phyloP scores from a whole-genome alignment of 2,329 filamentous ascomycete species.

The Paradendryphiella salina region DNA sequence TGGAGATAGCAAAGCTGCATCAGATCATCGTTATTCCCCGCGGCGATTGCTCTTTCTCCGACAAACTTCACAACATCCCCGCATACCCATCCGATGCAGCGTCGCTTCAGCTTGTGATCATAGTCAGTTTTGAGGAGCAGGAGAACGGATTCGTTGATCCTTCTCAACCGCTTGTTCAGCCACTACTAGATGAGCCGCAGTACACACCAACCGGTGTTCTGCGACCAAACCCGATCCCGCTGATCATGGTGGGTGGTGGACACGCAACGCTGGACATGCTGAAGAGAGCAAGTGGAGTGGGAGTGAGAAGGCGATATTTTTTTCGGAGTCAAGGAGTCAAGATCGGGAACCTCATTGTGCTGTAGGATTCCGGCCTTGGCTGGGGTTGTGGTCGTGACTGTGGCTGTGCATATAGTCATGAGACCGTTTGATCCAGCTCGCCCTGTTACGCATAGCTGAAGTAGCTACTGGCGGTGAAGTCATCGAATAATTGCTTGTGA shows the following conservation, averaged over 20 bases:
- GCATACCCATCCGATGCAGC: slow-evolving; percentile 64
- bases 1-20: slow-evolving; percentile 58
- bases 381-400: neutral
- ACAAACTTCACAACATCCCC: slow-evolving; percentile 85
- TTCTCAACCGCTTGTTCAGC: slow-evolving; percentile 56
- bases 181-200: slow-evolving; percentile 76
- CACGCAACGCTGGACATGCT: slow-evolving; percentile 67
- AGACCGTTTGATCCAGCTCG: neutral
- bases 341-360: slow-evolving; percentile 77
- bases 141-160: slow-evolving; percentile 17
- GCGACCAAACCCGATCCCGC: slow-evolving; percentile 72
- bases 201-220: slow-evolving; percentile 69
- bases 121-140: slow-evolving; percentile 67
- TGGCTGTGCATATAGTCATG: neutral
- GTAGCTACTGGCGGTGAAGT: neutral
- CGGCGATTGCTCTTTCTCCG: slow-evolving; percentile 80
- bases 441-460: neutral
- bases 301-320: slow-evolving; percentile 75
- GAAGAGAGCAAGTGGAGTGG: slow-evolving; percentile 66
- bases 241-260: slow-evolving; percentile 79
- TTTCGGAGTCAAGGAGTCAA: slow-evolving; percentile 78
- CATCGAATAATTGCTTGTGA: neutral
- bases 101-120: slow-evolving; percentile 77
- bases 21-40: slow-evolving; percentile 81
- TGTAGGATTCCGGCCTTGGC: slow-evolving; percentile 40